These are phyloP conservation scores for Astrothelium macrocarpum DNA, from an alignment of 495 filamentous ascomycete species.

Conservation along the genomic window DNA sequence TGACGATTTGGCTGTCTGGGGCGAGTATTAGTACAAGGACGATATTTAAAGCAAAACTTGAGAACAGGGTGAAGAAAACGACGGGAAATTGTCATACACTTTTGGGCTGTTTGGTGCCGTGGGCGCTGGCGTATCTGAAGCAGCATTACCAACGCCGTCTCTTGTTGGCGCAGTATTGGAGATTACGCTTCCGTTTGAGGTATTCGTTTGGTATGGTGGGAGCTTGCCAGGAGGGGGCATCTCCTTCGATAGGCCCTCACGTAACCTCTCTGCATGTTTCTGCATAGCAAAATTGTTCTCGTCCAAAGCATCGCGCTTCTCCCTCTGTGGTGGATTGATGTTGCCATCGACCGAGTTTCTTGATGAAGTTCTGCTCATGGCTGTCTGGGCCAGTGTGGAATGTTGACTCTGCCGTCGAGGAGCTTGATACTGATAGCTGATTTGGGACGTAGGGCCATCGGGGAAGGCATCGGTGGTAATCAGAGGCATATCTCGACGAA, in stretches of 20 bases:
- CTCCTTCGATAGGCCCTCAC: neutral
- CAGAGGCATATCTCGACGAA: neutral
- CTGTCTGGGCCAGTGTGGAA: slow-evolving; percentile 45
- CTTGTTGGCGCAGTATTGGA: slow-evolving; percentile 19
- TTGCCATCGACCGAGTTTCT: slow-evolving; percentile 16
- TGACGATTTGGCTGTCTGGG: slow-evolving; percentile 17
- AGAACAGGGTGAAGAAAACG: slow-evolving; percentile 1
- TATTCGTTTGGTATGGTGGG: slow-evolving; percentile 10
- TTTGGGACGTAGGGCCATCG: neutral
- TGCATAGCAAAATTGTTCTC: slow-evolving; percentile 3
- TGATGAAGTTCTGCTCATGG: slow-evolving; percentile 39
- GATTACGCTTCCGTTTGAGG: slow-evolving; percentile 11
- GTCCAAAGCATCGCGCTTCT: neutral
- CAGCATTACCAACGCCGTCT: slow-evolving; percentile 45
- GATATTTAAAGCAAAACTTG: slow-evolving; percentile 20
- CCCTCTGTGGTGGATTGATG: neutral
- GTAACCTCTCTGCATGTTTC: slow-evolving; percentile 6
- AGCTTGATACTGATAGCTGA: neutral
- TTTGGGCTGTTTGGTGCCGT: slow-evolving; percentile 62
- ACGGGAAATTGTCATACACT: slow-evolving; percentile 44
- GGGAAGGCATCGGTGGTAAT: neutral
- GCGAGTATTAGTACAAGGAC: slow-evolving; percentile 34
- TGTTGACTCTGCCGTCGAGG: slow-evolving; percentile 20
- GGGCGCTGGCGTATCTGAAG: slow-evolving; percentile 60
- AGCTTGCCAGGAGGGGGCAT: slow-evolving; percentile 4